Evolutionary conservation across 176 grass and related monocot species (phyloP), one percentile per base, ranked within the genome.

Genomic region (Zoysia japonica): DNA sequence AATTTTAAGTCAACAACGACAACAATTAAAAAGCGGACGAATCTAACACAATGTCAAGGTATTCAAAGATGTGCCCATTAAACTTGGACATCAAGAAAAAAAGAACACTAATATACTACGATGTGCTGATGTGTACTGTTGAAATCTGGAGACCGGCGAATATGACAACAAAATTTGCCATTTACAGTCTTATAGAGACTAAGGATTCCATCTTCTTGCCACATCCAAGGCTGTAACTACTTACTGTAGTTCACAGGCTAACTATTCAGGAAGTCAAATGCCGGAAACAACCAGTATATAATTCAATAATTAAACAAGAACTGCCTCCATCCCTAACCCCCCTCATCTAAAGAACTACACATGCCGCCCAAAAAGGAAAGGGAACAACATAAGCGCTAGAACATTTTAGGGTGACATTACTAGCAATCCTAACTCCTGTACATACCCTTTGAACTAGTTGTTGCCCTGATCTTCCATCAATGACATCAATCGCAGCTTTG

Each of bases 401-500:
- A 28, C 28, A 28, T 28, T 28, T 28, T 28, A 28, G 28, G 28
- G 40, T 61, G 61, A 77, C 61, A 70, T 63, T 37, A 40, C 72
- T 69, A 79, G 71, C 60, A 80, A 87, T 48, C 57, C 50, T 70
- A 82, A 88, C 57, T 74, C 70, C 79, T 88, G 81, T 90, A 77
- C 86, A 93, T 68, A 28, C 63, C 61, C 51, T 69, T 69, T 84
- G 3, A 83, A 20, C 81, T 87, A 85, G 52, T 87, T 83, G 72
- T 64, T 50, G 6, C 59, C 88, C 70, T 77, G 86, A 43, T 89
- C 84, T 59, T 93, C 79, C 78, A 87, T 82, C 78, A 82, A 87
- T 5, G 88, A 90, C 65, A 91, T 80, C 68, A 89, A 68, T 66
- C 88, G 84, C 85, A 99, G 80, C 82, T 89, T 87, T 4, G 82